phyloP scores from a whole-genome alignment of 495 filamentous ascomycete species.

The Penicillium antarcticum region DNA sequence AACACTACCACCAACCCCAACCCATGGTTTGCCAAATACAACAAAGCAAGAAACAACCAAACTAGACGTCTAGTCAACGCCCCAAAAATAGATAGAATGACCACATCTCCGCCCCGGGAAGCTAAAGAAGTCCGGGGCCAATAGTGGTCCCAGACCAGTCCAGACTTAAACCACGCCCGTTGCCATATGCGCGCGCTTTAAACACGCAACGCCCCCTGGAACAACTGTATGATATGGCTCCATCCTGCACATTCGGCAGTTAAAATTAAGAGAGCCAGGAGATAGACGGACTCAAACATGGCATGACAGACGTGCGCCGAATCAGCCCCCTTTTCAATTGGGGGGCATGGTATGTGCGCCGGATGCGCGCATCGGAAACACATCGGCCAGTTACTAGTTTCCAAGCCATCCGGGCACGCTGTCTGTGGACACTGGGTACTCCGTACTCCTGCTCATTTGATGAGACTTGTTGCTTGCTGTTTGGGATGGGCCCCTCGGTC shows the following conservation, averaged over 20 bases:
- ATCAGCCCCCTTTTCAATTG: not conserved
- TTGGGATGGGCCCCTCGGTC: not conserved
- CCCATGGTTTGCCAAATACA: not conserved
- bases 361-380: conserved; percentile 12
- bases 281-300: not conserved
- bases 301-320: not conserved
- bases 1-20: not conserved
- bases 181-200: conserved; percentile 11
- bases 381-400: conserved; percentile 16
- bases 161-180: conserved; percentile 2
- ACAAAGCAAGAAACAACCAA: not conserved
- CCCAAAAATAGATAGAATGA: conserved; percentile 4
- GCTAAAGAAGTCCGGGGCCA: conserved; percentile 3
- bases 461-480: not conserved
- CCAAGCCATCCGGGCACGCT: conserved; percentile 17
- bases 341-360: not conserved
- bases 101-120: conserved; percentile 1
- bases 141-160: conserved; percentile 6
- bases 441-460: not conserved
- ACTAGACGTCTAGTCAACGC: not conserved
- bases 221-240: not conserved
- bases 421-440: conserved; percentile 1
- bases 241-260: conserved; percentile 1
- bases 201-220: not conserved
- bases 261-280: conserved; percentile 4